These are phyloP conservation scores for Lactarius indigo DNA, from an alignment of 768 basidiomycete genomes.

Conservation along the genomic window DNA sequence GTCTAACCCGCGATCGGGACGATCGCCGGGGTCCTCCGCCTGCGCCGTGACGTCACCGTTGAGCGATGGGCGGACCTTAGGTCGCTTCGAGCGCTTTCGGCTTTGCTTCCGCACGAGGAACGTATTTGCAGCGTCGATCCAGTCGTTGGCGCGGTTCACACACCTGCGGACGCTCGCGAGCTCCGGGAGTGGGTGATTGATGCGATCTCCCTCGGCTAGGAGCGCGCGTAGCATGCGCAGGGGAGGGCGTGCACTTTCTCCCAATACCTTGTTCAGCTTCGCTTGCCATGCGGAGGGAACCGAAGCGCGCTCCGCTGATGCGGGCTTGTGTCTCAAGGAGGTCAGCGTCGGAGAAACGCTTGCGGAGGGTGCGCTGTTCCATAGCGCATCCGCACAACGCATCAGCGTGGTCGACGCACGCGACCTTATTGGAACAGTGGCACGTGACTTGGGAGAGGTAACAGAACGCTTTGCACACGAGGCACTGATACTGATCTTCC, in stretches of 20 bases:
- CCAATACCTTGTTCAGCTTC: constrained; percentile 63
- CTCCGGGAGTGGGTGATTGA: constrained; percentile 71
- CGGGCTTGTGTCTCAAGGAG: constrained; percentile 62
- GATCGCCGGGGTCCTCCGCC: constrained; percentile 57
- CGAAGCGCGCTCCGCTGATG: constrained; percentile 66
- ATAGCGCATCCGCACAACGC: constrained; percentile 66
- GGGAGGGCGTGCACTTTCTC: constrained; percentile 65
- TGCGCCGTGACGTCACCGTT: constrained; percentile 36
- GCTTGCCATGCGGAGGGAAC: constrained; percentile 72
- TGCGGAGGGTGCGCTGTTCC: constrained; percentile 61
- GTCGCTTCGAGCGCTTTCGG: constrained; percentile 66
- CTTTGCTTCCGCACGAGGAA: constrained; percentile 79
- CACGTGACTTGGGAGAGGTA: constrained; percentile 93
- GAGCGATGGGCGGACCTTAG: constrained; percentile 44
- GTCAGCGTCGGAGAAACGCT: constrained; percentile 78
- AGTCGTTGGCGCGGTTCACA: constrained; percentile 76
- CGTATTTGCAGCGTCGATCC: constrained; percentile 81
- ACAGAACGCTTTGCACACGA: constrained; percentile 88
- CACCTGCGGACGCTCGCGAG: constrained; percentile 70
- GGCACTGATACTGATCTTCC: constrained; percentile 96
- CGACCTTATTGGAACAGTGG: constrained; percentile 69
- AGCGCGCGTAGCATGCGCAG: constrained; percentile 77
- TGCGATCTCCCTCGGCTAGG: constrained; percentile 86
- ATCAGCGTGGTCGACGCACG: constrained; percentile 82
- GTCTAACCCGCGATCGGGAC: constrained; percentile 65